phyloP scores from a whole-genome alignment of 2,329 filamentous ascomycete species.

The Hypoxylon sp. region DNA sequence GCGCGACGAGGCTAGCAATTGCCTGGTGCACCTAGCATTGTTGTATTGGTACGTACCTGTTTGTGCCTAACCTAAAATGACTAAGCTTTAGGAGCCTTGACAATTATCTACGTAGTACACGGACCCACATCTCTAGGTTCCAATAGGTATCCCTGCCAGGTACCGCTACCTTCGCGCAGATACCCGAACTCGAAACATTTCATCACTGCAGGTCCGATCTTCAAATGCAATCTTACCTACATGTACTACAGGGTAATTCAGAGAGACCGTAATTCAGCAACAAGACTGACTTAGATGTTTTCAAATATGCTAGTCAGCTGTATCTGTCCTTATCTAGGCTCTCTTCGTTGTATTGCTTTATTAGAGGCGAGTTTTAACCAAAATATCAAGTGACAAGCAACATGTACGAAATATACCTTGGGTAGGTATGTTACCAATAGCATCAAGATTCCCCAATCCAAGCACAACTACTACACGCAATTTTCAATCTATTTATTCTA shows the following conservation, averaged over 20 bases:
- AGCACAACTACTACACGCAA: background rate
- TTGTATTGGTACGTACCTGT: slow-evolving; percentile 14
- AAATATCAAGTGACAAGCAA: background rate
- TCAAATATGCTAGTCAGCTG: no score
- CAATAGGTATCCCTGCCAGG: background rate
- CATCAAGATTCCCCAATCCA: background rate
- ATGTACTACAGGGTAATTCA: background rate
- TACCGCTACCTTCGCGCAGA: background rate
- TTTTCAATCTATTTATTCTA: background rate
- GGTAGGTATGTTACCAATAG: background rate
- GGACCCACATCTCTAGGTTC: background rate
- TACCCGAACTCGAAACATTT: no score
- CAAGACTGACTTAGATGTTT: no score
- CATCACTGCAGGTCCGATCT: background rate
- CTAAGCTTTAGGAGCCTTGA: slow-evolving; percentile 36
- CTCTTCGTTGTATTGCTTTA: background rate
- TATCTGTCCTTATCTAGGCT: no score
- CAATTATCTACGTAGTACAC: background rate
- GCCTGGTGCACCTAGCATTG: slow-evolving; percentile 8
- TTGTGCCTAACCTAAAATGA: slow-evolving; percentile 29
- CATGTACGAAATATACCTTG: background rate
- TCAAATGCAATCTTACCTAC: background rate
- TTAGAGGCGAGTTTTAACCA: background rate
- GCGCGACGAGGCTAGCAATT: slow-evolving; percentile 52
- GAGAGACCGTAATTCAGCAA: background rate